These are phyloP conservation scores for Gossypium davidsonii DNA, from an alignment of 441 rosid species.

Conservation along the genomic window DNA sequence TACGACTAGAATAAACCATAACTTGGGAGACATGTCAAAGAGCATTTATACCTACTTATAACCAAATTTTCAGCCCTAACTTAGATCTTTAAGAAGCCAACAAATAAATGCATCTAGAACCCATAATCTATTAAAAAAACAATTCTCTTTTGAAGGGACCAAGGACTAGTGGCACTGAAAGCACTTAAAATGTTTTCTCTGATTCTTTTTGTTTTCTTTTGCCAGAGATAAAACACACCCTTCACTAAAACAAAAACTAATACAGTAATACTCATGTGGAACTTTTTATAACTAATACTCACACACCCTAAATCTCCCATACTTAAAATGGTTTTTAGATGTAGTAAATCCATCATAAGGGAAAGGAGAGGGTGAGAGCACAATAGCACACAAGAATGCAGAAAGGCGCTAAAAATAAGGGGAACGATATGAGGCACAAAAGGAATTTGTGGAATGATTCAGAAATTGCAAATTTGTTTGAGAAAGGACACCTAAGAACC, in stretches of 20 bases:
- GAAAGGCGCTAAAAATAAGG: neutral
- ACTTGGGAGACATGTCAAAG: constrained; percentile 8
- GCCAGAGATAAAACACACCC: neutral
- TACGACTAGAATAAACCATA: neutral
- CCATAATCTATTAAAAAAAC: neutral
- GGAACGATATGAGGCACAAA: neutral
- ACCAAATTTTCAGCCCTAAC: constrained; percentile 1
- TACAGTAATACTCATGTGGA: neutral
- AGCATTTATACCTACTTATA: neutral
- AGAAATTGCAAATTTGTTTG: neutral
- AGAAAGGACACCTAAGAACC: neutral
- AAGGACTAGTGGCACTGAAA: neutral
- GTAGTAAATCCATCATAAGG: neutral
- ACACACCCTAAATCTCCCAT: neutral
- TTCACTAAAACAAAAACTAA: neutral
- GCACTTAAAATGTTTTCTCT: neutral
- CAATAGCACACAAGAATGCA: neutral
- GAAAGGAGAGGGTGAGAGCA: neutral
- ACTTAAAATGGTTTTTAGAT: neutral
- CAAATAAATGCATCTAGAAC: neutral
- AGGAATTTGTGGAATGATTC: neutral
- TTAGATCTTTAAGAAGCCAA: neutral
- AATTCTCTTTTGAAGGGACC: neutral
- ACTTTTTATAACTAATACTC: neutral
- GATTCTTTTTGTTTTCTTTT: neutral